phyloP scores from a whole-genome alignment of 192 early-diverging fungal species.

The Fimicolochytrium jonesii region DNA sequence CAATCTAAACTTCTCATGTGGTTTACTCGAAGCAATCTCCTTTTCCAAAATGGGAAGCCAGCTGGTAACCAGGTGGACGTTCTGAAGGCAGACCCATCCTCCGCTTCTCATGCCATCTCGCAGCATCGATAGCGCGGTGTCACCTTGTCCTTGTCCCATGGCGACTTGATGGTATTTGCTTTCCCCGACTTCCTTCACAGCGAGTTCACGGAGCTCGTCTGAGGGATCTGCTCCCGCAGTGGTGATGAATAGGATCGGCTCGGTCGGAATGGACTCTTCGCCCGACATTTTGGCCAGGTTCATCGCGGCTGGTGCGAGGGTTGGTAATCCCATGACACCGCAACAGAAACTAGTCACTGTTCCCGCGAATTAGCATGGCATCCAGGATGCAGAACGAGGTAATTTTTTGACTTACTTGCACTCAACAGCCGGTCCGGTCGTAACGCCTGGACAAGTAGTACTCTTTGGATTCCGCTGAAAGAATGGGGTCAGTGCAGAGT shows the following conservation, averaged over 20 bases:
- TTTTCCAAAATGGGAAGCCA: slow-evolving; percentile 53
- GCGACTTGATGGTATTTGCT: slow-evolving; percentile 52
- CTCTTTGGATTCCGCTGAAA: slow-evolving; percentile 46
- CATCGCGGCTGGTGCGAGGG: slow-evolving; percentile 38
- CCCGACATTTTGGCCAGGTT: slow-evolving; percentile 34
- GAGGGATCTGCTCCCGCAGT: slow-evolving; percentile 58
- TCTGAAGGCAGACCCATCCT: slow-evolving; percentile 54
- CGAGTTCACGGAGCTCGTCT: slow-evolving; percentile 50
- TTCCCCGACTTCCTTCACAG: slow-evolving; percentile 30
- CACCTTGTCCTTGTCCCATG: slow-evolving; percentile 62
- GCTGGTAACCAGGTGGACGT: slow-evolving; percentile 53
- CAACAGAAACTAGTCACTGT: slow-evolving; percentile 42
- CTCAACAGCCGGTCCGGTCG: slow-evolving; percentile 50
- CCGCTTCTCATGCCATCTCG: slow-evolving; percentile 28
- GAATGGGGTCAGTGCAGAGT: not conserved
- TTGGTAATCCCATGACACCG: slow-evolving; percentile 28
- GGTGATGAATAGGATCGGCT: slow-evolving; percentile 58
- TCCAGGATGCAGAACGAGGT: not conserved
- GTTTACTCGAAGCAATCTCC: slow-evolving; percentile 30
- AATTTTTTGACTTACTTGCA: slow-evolving; percentile 36
- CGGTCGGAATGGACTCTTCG: slow-evolving; percentile 39
- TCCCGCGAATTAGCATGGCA: not conserved
- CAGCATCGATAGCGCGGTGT: slow-evolving; percentile 40
- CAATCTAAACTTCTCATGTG: slow-evolving; percentile 46
- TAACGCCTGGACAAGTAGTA: slow-evolving; percentile 47